A percentile compares a stretch with the other conserved stretches of the same genome.
These are phyloP conservation scores for Neopestalotiopsis rosae DNA, from an alignment of 2,329 filamentous ascomycete genomes.

Conservation along the genomic window DNA sequence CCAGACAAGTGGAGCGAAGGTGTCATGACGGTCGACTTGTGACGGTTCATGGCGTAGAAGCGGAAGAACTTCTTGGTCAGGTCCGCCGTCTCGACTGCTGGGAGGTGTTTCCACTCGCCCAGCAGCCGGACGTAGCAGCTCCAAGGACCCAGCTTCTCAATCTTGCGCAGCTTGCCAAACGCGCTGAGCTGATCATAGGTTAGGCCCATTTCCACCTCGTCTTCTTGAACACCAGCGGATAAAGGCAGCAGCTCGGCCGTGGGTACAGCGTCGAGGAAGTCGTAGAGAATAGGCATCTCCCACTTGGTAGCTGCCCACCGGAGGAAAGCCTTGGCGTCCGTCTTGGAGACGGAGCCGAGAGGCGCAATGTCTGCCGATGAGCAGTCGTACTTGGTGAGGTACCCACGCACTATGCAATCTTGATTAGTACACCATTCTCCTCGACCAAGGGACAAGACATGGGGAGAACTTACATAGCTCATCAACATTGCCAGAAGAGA, in stretches of 20 bases:
- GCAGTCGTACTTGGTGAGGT: conserved; percentile 44
- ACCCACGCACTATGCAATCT: neutral
- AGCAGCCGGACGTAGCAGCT: conserved; percentile 1
- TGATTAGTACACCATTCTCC: neutral
- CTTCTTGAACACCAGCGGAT: conserved; percentile 47
- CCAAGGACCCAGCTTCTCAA: conserved; percentile 50
- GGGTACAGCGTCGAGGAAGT: conserved; percentile 68
- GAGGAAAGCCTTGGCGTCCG: conserved; percentile 75
- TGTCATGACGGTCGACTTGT: conserved; percentile 69
- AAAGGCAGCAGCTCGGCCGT: conserved; percentile 71
- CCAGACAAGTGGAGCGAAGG: conserved; percentile 56
- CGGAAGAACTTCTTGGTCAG: conserved; percentile 53
- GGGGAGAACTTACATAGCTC: neutral
- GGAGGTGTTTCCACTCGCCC: neutral
- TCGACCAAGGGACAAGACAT: neutral
- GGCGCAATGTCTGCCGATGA: conserved; percentile 62
- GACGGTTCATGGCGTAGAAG: conserved; percentile 65
- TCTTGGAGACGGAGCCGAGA: conserved; percentile 57
- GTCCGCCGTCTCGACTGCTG: conserved; percentile 45
- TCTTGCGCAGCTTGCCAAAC: conserved; percentile 31
- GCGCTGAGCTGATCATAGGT: conserved; percentile 52
- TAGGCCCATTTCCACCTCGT: conserved; percentile 53
- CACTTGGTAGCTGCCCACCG: conserved; percentile 65
- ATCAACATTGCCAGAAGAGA: neutral
- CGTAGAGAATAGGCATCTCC: conserved; percentile 65